Conservation (phyloP, 2,329 filamentous ascomycete genomes). For the Alternaria sp. region DNA sequence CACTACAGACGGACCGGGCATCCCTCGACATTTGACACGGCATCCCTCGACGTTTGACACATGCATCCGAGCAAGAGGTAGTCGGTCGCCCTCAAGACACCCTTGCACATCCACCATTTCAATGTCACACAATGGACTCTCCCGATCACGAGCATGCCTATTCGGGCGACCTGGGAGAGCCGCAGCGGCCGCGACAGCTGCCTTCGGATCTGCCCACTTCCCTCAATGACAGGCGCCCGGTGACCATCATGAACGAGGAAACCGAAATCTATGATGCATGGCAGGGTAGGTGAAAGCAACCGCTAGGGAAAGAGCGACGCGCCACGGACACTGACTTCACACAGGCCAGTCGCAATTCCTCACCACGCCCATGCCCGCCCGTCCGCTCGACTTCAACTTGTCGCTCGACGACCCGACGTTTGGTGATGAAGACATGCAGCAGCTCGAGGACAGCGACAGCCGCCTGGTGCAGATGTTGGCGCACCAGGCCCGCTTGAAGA, state of each 20-base stretch:
- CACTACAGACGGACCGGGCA: conserved; percentile 16
- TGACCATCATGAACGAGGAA: conserved; percentile 74
- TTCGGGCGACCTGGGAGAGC: conserved; percentile 40
- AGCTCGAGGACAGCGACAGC: conserved; percentile 78
- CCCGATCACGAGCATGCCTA: conserved; percentile 46
- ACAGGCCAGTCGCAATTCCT: conserved; percentile 95
- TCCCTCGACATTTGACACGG: conserved; percentile 14
- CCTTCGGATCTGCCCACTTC: conserved; percentile 90
- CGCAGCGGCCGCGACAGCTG: conserved; percentile 59
- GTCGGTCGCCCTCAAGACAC: conserved; percentile 9
- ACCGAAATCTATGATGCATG: conserved; percentile 99
- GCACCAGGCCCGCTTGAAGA: conserved; percentile 86
- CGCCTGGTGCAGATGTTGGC: conserved; percentile 95
- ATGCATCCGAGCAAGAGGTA: conserved; percentile 18
- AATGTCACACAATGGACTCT: conserved; percentile 49
- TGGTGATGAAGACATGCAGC: conserved; percentile 69
- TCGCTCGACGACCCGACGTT: conserved; percentile 80
- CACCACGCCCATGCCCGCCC: conserved; percentile 83
- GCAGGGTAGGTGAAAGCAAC: conserved; percentile 74
- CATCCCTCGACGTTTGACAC: neutral
- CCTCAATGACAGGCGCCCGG: conserved; percentile 83
- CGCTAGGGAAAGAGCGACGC: conserved; percentile 30
- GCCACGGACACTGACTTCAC: conserved; percentile 2
- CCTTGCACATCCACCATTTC: conserved; percentile 8
- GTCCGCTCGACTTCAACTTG: conserved; percentile 85